Base-by-base conservation (phyloP, 352 stramenopile species). In the Globisporangium yorkense region DNA sequence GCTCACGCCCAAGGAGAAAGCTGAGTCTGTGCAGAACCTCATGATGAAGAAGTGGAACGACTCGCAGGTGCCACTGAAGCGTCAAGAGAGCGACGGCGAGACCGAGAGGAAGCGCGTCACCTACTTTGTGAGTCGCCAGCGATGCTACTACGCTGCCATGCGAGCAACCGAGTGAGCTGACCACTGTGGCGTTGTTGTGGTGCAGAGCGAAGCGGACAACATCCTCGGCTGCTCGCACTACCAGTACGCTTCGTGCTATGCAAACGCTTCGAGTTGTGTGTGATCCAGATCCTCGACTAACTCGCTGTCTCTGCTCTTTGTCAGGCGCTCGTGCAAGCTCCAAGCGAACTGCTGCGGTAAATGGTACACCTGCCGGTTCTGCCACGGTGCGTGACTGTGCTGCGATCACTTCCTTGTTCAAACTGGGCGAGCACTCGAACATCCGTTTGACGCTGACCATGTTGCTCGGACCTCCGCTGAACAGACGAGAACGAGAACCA, bases 311-410 rank as follows among this genome's bases (percentile, higher is more conserved):
- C 5, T 55, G 21, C 8, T n/a, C 29, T 47, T 27, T 35, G 2
- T n/a, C 55, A 89, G 82, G 50, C 74, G 87, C 9, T 64, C 65
- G 24, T 92, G 82, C 68, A 96, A 96, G 56, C 55, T 97, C 7
- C 75, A 86, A 56, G 71, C 77, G 8, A 88, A 92, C 56, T 97
- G 90, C 70, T 97, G 90, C 62, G 79, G 81, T 41, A 82, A 87
- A 53, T 91, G 92, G 74, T 97, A 96, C 58, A 80, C 82, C 7
- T 97, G 90, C 55, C 75, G 88, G 8, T 94, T 97, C 59, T 97
- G 90, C 66, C 89, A 97, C 40, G 87, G 89, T 88, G 62, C 63
- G 73, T 75, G 57, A n/a, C 15, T 46, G 10, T 39, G 15, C 6
- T 0, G 31, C 31, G 3, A 35, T 39, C 6, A 13, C 33, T 10